Base-by-base conservation (phyloP, 305 asterid species). In the Fraxinus latifolia region DNA sequence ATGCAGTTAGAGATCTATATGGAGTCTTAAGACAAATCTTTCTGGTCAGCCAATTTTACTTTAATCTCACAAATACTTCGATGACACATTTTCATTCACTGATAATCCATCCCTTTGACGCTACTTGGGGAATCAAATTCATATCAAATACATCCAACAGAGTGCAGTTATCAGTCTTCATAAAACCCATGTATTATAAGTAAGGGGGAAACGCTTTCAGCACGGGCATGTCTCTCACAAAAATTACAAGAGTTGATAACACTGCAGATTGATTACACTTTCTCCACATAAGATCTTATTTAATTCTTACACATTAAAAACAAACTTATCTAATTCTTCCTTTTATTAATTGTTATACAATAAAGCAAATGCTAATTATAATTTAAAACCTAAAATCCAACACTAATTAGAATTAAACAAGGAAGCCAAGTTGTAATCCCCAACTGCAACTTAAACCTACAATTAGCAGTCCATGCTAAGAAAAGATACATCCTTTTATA, bases 331-430 rank as follows among this genome's bases (percentile, higher is more conserved):
- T 14, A 29, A 68, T 67, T 11, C 19, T 67, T 67, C 14, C 3
- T 27, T 67, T 27, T 12, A 68, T 68, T 5, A 37, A 67, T 68
- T 68, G 37, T 31, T 68, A 14, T n/a, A 5, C 23, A 27, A 29
- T 68, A 68, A 68, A 68, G 37, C 74, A 68, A 29, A 68, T 19
- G 37, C 74, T 9, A 1, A n/a, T 36, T 53, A 67, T 34, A 29
- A 9, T 31, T 15, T 27, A 70, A 68, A 76, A 73, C 80, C 68
- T 83, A 74, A 19, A 65, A 50, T 5, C 32, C 39, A 33, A 31
- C 77, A 83, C 70, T 62, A 62, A n/a, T 21, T 21, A 65, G 73
- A 27, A 55, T 17, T 74, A 78, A 39, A 15, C 71, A 73, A 3
- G 78, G 72, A 65, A 72, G 34, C 36, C 47, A 70, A 1, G 7